These are phyloP conservation scores for Suillus hirtellus DNA, from an alignment of 768 basidiomycete genomes.

Conservation along the genomic window DNA sequence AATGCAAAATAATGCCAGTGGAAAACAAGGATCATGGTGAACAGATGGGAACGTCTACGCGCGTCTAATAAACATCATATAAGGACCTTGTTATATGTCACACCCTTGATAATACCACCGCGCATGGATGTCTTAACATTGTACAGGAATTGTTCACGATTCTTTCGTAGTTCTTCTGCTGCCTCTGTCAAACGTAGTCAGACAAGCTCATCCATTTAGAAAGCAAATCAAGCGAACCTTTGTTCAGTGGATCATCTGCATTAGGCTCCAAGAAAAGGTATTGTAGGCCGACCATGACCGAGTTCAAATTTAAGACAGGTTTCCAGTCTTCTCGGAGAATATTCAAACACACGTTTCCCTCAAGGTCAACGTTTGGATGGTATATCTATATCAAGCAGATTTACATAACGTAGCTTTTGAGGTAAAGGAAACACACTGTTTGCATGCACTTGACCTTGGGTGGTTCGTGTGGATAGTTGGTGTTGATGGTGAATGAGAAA, in stretches of 20 bases:
- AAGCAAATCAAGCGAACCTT: conserved; percentile 60
- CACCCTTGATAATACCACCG: conserved; percentile 76
- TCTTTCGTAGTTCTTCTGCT: conserved; percentile 89
- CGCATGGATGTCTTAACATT: conserved; percentile 90
- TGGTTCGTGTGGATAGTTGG: conserved; percentile 98
- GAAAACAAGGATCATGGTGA: conserved; percentile 4
- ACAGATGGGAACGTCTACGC: conserved; percentile 12
- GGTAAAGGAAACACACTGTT: conserved; percentile 54
- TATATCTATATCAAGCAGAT: conserved; percentile 69
- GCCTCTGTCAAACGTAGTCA: conserved; percentile 64
- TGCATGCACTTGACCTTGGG: conserved; percentile 98
- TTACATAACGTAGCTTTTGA: background rate
- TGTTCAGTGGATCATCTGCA: conserved; percentile 97
- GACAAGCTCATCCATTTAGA: conserved; percentile 1
- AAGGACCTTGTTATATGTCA: conserved; percentile 76
- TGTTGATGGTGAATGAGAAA: conserved; percentile 96
- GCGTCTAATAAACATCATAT: conserved; percentile 34
- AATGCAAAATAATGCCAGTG: background rate
- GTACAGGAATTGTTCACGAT: conserved; percentile 76
- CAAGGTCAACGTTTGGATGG: conserved; percentile 97
- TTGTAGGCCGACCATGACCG: conserved; percentile 97
- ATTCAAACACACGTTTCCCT: conserved; percentile 98
- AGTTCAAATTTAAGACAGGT: conserved; percentile 95
- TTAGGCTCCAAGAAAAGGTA: conserved; percentile 99
- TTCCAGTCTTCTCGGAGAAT: conserved; percentile 99